Conservation (phyloP, 2,329 filamentous ascomycete genomes). For the Fusarium neocosmosporiellum region DNA sequence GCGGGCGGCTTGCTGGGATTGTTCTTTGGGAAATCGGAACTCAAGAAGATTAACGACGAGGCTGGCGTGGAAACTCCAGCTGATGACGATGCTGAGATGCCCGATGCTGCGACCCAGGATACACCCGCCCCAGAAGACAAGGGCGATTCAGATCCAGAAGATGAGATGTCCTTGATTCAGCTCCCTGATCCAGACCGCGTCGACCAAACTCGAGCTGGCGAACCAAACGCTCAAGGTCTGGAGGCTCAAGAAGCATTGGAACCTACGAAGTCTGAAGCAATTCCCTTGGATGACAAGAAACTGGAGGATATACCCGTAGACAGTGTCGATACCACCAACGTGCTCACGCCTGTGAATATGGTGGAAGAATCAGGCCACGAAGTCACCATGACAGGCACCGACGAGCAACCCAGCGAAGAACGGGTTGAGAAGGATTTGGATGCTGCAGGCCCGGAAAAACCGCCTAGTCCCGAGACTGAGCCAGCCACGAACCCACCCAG, state of each 20-base stretch:
- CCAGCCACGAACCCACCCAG: constrained; percentile 56
- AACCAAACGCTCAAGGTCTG: not conserved
- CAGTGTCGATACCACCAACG: not conserved
- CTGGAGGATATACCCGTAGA: not conserved
- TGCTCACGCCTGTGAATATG: not conserved
- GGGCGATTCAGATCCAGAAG: constrained; percentile 46
- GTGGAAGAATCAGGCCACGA: constrained; percentile 32
- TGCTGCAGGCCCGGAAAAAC: constrained; percentile 46
- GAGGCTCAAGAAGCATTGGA: not conserved
- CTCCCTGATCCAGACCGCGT: constrained; percentile 40
- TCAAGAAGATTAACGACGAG: constrained; percentile 63
- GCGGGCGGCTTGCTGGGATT: constrained; percentile 64
- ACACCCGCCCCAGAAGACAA: constrained; percentile 20
- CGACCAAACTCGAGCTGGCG: constrained; percentile 25
- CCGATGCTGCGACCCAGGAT: constrained; percentile 16
- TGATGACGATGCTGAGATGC: constrained; percentile 41
- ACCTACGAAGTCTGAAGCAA: not conserved
- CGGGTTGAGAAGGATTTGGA: constrained; percentile 4
- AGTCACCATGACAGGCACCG: constrained; percentile 46
- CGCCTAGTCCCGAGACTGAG: constrained; percentile 56
- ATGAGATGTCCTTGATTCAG: constrained; percentile 49
- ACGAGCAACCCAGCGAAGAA: constrained; percentile 34
- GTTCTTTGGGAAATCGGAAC: constrained; percentile 69
- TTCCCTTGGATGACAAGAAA: not conserved
- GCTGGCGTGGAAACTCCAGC: constrained; percentile 33